A percentile compares a stretch with the other conserved stretches of the same genome.
These are phyloP conservation scores for Metarhizium guizhouense DNA, from an alignment of 2,329 filamentous ascomycete species.

Conservation along the genomic window DNA sequence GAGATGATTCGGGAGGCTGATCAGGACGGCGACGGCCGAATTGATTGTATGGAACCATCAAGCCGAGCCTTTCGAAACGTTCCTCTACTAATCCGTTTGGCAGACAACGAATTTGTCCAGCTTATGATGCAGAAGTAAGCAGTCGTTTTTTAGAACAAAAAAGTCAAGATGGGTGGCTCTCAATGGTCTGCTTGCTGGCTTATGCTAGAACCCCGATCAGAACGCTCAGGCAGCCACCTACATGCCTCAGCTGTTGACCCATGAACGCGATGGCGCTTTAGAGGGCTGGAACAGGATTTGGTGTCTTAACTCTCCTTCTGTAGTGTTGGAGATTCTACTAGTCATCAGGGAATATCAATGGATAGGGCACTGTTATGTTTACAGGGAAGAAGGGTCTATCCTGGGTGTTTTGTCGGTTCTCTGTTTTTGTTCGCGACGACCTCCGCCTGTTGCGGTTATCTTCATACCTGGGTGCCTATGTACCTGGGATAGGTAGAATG, in stretches of 20 bases:
- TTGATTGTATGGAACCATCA: constrained; percentile 59
- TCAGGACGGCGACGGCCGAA: constrained; percentile 80
- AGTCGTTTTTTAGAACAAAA: background rate
- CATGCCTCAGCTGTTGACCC: background rate
- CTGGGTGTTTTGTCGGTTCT: constrained; percentile 17
- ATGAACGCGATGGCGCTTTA: constrained; percentile 3
- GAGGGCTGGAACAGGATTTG: constrained; percentile 10
- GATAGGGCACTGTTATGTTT: constrained; percentile 16
- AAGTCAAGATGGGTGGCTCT: background rate
- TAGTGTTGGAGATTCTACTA: constrained; percentile 18
- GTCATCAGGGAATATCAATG: constrained; percentile 19
- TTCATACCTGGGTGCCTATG: background rate
- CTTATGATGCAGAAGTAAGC: constrained; percentile 91
- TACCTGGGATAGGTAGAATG: no score
- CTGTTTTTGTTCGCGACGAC: constrained; percentile 12
- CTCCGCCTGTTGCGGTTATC: constrained; percentile 8
- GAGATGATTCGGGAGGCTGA: constrained; percentile 91
- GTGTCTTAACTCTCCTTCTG: constrained; percentile 13
- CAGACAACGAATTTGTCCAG: constrained; percentile 89
- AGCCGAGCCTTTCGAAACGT: background rate
- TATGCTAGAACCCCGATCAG: background rate
- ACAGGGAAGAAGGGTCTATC: constrained; percentile 13
- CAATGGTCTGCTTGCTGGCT: background rate
- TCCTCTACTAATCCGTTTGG: constrained; percentile 10
- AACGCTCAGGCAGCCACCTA: background rate